Evolutionary conservation across 2,329 filamentous ascomycete genomes (phyloP), one percentile per base, ranked within the genome.

Genomic region (Corynespora cassiicola): DNA sequence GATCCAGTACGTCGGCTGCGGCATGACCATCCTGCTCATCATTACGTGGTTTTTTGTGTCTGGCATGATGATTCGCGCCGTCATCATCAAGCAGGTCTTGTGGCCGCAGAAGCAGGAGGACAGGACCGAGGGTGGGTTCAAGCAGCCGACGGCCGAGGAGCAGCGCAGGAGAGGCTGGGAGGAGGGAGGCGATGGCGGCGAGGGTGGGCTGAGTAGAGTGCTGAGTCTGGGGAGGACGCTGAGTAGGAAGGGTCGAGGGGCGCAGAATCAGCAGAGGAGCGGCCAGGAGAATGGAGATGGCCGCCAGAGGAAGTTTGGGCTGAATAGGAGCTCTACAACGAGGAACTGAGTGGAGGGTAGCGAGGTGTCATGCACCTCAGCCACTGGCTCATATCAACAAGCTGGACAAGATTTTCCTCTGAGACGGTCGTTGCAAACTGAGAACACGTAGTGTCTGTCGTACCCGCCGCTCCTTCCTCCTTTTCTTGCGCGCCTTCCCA

Each of bases 101-200:
- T 91, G 86, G 87, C 87, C 88, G 5, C 79, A 83, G 62, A 87
- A 85, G 60, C 84, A 86, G 20, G 80, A 84, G 55, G 81, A 85
- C 64, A 73, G 78, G 34, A 77, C 80, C 18, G 81, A 84, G 52
- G 81, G 81, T 27, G 80, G 81, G 0, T 85, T 81, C 66, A 65
- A 54, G 33, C 52, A 61, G 35, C 58, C 61, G 15, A 58, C 45
- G 35, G 54, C 54, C 8, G 61, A 63, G 21, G 59, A 61, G 28
- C 59, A 63, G 37, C 46, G 47, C 26, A 47, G 60, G 39, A 53
- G 48, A 36, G 21, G 39, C 17, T 29, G 46, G 12, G 47, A 44
- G 29, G 36, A 24, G 8, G 50, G 42, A 3, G 54, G 42, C 14
- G 58, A 52, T 27, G 51, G 47, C 2, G 53, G 34, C 4, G 56